These are phyloP conservation scores for Ramalina intermedia DNA, from an alignment of 495 filamentous ascomycete genomes.

Conservation along the genomic window DNA sequence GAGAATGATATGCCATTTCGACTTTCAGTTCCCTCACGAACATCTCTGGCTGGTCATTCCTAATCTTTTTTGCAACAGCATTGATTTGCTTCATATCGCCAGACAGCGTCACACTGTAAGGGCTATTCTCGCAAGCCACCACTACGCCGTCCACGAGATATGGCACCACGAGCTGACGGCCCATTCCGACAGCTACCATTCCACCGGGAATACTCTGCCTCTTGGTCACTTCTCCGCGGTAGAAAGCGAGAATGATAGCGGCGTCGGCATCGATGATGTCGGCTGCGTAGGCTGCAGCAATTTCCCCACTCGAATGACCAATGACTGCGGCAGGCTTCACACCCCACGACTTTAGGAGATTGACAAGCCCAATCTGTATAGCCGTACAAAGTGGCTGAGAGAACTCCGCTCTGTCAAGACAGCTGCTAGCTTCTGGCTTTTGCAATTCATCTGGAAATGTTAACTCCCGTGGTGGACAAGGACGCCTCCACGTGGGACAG, in stretches of 20 bases:
- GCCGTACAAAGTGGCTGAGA: constrained; percentile 20
- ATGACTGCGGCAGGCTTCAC: constrained; percentile 8
- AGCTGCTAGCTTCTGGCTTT: constrained; percentile 5
- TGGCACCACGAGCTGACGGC: not conserved
- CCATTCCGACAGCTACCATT: constrained; percentile 10
- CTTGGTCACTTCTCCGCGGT: constrained; percentile 11
- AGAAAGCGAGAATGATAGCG: constrained; percentile 20
- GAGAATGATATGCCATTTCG: constrained; percentile 29
- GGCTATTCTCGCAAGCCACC: constrained; percentile 7
- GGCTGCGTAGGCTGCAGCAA: constrained; percentile 23
- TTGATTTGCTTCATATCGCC: not conserved
- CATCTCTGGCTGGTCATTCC: not conserved
- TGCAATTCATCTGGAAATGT: not conserved
- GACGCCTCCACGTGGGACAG: constrained; percentile 11
- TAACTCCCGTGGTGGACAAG: not conserved
- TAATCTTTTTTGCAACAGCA: constrained; percentile 5
- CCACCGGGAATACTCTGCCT: not conserved
- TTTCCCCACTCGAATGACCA: constrained; percentile 26
- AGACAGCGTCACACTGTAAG: constrained; percentile 1
- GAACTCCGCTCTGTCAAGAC: constrained; percentile 2
- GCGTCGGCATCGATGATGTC: constrained; percentile 8
- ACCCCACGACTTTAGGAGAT: constrained; percentile 10
- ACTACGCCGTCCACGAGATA: not conserved
- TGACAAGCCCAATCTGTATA: constrained; percentile 19
- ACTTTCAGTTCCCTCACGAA: constrained; percentile 18